These are phyloP conservation scores for Ophiostoma perfectum DNA, from an alignment of 2,329 filamentous ascomycete species.

Conservation along the genomic window DNA sequence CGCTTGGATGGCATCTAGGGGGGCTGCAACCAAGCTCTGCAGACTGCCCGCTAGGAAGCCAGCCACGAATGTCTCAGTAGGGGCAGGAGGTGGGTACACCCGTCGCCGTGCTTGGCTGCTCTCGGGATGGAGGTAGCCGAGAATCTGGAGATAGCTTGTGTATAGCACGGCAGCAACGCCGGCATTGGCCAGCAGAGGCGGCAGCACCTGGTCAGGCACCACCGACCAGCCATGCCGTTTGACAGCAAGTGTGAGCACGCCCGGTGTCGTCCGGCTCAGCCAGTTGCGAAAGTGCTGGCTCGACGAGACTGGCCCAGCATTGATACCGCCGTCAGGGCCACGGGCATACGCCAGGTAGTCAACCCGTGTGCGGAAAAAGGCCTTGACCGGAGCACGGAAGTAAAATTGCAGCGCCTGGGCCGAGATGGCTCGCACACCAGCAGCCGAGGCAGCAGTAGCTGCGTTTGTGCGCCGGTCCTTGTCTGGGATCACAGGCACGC, in stretches of 20 bases:
- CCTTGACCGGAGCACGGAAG: slow-evolving; percentile 84
- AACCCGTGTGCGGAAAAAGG: slow-evolving; percentile 84
- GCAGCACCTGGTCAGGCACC: slow-evolving; percentile 69
- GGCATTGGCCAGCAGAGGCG: slow-evolving; percentile 68
- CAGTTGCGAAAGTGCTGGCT: slow-evolving; percentile 43
- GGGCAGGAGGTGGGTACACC: slow-evolving; percentile 63
- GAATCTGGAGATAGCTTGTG: slow-evolving; percentile 66
- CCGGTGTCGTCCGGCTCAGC: slow-evolving; percentile 61
- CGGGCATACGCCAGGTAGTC: slow-evolving; percentile 67
- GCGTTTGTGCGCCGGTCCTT: slow-evolving; percentile 49
- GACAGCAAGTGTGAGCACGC: slow-evolving; percentile 62
- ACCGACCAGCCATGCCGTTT: slow-evolving; percentile 67
- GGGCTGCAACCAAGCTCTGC: slow-evolving; percentile 67
- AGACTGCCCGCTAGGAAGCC: slow-evolving; percentile 63
- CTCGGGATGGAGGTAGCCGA: slow-evolving; percentile 61
- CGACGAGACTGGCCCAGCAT: slow-evolving; percentile 26
- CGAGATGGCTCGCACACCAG: slow-evolving; percentile 75
- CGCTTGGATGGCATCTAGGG: slow-evolving; percentile 69
- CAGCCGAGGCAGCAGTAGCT: slow-evolving; percentile 72
- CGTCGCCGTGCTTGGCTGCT: slow-evolving; percentile 52
- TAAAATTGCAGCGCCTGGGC: slow-evolving; percentile 84
- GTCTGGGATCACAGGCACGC: slow-evolving; percentile 35
- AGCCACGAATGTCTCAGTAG: slow-evolving; percentile 60
- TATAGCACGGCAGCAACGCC: slow-evolving; percentile 70
- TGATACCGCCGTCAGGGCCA: slow-evolving; percentile 32